Evolutionary conservation across 176 grass and related monocot species (phyloP), one percentile per base, ranked within the genome.

Genomic region (Musa acuminata): DNA sequence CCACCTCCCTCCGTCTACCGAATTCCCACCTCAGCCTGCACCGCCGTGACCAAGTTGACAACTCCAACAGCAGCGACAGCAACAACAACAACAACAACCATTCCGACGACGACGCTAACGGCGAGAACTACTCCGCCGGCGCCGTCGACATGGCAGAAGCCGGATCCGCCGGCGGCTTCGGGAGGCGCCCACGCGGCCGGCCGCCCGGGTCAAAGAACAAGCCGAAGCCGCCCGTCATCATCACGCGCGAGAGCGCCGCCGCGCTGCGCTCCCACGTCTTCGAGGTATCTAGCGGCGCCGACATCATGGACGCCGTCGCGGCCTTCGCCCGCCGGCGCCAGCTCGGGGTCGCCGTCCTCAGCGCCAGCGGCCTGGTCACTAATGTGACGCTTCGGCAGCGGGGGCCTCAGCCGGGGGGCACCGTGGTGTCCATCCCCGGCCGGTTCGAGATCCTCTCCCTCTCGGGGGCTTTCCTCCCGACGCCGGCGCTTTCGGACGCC

Each of bases 161-260:
- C 14, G 62, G 49, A 11, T 21, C n/a, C 11, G 23, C 9, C 51
- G 55, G 51, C n/a, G 53, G 74, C 52, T 58, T 75, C 0, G 25
- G 48, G 0, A 87, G 89, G 9, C 87, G 93, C 50, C 90, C 93
- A 13, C 90, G 93, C 16, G 93, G 93, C 10, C 80, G 93, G 13
- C 93, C 93, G 0, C 85, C 93, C 0, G 93, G 93, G 13, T 96
- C 93, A 13, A 96, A 92, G 83, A 96, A 96, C 90, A 96, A 86
- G 81, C 85, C 90, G 0, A 96, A 96, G 77, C 90, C 93, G 7
- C 93, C 93, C 2, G 83, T 96, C 20, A 78, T 96, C 76, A 80
- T 96, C 53, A 84, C 85, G 49, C 87, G 87, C 11, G 93, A 96
- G 81, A 96, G 87, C 79, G 87, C 89, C 54, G 88, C 90, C 82